A percentile compares a stretch with the other conserved stretches of the same genome.
Evolutionary conservation across 495 filamentous ascomycete genomes (phyloP).

Genomic region (Oleoguttula mirabilis): DNA sequence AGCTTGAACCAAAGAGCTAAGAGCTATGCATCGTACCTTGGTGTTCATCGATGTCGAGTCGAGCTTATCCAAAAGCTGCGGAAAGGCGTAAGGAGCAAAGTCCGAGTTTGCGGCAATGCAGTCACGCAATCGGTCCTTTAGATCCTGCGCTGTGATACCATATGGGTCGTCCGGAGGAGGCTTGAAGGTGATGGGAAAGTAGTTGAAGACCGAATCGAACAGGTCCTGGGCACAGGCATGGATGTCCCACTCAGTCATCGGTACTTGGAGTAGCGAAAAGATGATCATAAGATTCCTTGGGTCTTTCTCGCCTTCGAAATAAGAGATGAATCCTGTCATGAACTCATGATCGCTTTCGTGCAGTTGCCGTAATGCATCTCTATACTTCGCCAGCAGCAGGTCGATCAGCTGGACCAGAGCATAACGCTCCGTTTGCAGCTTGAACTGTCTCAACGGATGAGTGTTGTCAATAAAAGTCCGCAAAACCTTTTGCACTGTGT

Average conservation of each 20-base stretch:
- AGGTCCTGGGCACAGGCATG: conserved; percentile 45
- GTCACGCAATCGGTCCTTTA: conserved; percentile 56
- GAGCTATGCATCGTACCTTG: conserved; percentile 38
- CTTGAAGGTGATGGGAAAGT: conserved; percentile 67
- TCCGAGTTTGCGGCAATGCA: conserved; percentile 57
- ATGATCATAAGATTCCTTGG: conserved; percentile 68
- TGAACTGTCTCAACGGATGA: conserved; percentile 30
- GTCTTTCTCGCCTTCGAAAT: conserved; percentile 66
- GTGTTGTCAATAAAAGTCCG: conserved; percentile 29
- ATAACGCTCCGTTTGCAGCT: conserved; percentile 52
- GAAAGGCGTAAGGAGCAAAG: conserved; percentile 59
- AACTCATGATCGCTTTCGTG: conserved; percentile 35
- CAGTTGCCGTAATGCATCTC: conserved; percentile 32
- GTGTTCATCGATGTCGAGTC: conserved; percentile 65
- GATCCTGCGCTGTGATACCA: conserved; percentile 59
- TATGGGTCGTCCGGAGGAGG: conserved; percentile 67
- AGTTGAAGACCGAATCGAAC: conserved; percentile 66
- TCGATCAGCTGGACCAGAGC: conserved; percentile 53
- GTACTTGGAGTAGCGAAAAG: conserved; percentile 58
- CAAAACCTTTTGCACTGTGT: conserved; percentile 24
- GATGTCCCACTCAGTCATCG: conserved; percentile 66
- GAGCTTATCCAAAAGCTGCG: conserved; percentile 60
- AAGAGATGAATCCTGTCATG: conserved; percentile 49
- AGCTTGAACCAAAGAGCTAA: too few species aligned
- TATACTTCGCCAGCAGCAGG: conserved; percentile 51